A percentile compares a stretch with the other conserved stretches of the same genome.
Conservation (phyloP, 2,329 filamentous ascomycete genomes). For the Hymenoscyphus salicellus region DNA sequence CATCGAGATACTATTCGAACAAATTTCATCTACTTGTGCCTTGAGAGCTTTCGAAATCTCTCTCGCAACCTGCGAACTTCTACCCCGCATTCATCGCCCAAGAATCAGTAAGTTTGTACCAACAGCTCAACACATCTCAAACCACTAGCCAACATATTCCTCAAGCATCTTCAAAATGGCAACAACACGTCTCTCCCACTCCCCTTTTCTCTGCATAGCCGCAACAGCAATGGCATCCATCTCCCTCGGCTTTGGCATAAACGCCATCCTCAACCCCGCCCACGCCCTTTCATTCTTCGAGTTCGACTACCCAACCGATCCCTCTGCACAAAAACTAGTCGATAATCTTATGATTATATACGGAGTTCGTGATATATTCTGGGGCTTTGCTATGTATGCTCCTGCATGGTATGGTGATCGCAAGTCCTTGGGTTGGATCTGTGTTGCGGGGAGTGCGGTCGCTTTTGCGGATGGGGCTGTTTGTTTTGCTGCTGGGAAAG, state of each 20-base stretch:
- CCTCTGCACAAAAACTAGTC: slow-evolving; percentile 40
- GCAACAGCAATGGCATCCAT: slow-evolving; percentile 16
- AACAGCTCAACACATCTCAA: background rate
- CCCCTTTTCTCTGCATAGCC: slow-evolving; percentile 4
- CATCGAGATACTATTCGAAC: no score
- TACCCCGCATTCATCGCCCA: background rate
- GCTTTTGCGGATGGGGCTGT: slow-evolving; percentile 47
- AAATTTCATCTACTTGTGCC: no score
- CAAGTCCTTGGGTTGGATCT: slow-evolving; percentile 42
- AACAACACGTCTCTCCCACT: slow-evolving; percentile 8
- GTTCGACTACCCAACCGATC: slow-evolving; percentile 29
- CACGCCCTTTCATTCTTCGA: slow-evolving; percentile 40
- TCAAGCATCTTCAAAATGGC: background rate
- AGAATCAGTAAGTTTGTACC: background rate
- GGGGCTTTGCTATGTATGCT: slow-evolving; percentile 42
- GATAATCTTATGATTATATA: slow-evolving; percentile 46
- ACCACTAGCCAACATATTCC: background rate
- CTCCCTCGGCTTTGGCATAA: slow-evolving; percentile 39
- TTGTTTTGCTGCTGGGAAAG: slow-evolving; percentile 40
- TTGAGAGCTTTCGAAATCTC: no score
- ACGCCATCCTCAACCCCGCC: slow-evolving; percentile 35
- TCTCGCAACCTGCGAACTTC: no score
- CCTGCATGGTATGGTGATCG: slow-evolving; percentile 40
- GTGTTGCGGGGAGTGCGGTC: slow-evolving; percentile 42
- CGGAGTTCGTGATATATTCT: slow-evolving; percentile 49